Evolutionary conservation across 768 basidiomycete genomes (phyloP), one percentile per base, ranked within the genome.

Genomic region (Lactarius indigo): DNA sequence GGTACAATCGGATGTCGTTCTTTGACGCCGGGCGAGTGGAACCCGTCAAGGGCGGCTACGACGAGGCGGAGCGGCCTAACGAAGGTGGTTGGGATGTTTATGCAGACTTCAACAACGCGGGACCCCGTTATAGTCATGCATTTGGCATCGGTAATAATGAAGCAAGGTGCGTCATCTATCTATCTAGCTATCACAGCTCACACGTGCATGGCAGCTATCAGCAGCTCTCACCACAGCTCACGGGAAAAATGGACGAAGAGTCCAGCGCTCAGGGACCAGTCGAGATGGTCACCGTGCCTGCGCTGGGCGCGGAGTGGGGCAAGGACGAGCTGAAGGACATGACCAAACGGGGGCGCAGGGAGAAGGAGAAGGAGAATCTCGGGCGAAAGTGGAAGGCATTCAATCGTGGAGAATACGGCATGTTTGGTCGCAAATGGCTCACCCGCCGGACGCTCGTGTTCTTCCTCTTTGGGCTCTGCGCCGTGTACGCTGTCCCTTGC

Each of bases 221-320:
- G 52, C 67, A 69, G 23, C 35, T 71, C 35, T 10, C 57, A 26
- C 33, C 65, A 2, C 62, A 57, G 17, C 68, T n/a, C 56, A 8
- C 66, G 54, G 13, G 59, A 6, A 81, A 78, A 69, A 62, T 68
- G 35, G 84, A 83, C 31, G 79, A 80, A 13, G 81, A 81, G 15
- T 73, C 75, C 55, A 73, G 70, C 52, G 60, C 76, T 20, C 63
- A 72, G 5, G 80, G 80, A 12, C 86, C 84, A 3, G 91, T 94
- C 28, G 95, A 98, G 76, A 82, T 96, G 75, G 89, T 96, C 54
- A 96, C 95, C 1, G 93, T 97, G 0, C 95, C 95, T 3, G 91
- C 91, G 2, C 81, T 98, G 3, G 95, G 95, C 23, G 79, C 95
- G 0, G 95, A 98, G 78, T 98, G 95, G 95, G 84, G 84, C 30